Evolutionary conservation across 148 eudicot genomes (phyloP), one percentile per base, ranked within the genome.

Genomic region (Suaeda aralocaspica): DNA sequence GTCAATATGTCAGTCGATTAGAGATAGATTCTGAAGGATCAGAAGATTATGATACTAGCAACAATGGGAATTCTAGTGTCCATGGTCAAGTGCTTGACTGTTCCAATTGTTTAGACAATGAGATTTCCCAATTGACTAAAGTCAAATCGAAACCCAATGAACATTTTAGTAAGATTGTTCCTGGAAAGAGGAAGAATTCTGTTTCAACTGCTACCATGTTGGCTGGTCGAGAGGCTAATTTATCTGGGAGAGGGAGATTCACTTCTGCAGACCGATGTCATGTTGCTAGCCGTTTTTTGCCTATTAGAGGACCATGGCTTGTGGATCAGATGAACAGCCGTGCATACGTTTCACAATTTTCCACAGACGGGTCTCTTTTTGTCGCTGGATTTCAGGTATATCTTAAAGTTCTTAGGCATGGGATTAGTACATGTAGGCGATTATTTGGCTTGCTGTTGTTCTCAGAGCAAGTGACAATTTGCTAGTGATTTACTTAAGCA

Each of bases 301-400:
- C 97, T 0, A 84, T 87, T 51, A 77, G 73, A 62, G 86, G 87
- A 50, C 97, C 97, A 44, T 72, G 71, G 71, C 65, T 76, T 51
- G 78, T 89, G 15, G 95, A 89, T 71, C 83, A 78, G 70, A 79
- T 84, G 88, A 60, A 72, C 10, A 82, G 88, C 52, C 69, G 88
- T 62, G 94, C 92, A 73, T 91, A 91, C 76, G 90, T 91, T 22
- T 85, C 94, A 0, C 97, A 88, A 57, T 91, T 88, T 82, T 89
- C 97, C 7, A 76, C 81, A 14, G 90, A 89, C 80, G 97, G 97
- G 58, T 87, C 97, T 12, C 92, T 87, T 78, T 84, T 85, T 50
- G 79, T 91, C 46, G 87, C 89, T 71, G 97, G 82, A 28, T 92
- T 70, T 87, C 97, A 92, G 97, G 97, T 91, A 77, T 48, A 34